Conservation (phyloP, 805 yeast species). For the Clavispora carvajalis region DNA sequence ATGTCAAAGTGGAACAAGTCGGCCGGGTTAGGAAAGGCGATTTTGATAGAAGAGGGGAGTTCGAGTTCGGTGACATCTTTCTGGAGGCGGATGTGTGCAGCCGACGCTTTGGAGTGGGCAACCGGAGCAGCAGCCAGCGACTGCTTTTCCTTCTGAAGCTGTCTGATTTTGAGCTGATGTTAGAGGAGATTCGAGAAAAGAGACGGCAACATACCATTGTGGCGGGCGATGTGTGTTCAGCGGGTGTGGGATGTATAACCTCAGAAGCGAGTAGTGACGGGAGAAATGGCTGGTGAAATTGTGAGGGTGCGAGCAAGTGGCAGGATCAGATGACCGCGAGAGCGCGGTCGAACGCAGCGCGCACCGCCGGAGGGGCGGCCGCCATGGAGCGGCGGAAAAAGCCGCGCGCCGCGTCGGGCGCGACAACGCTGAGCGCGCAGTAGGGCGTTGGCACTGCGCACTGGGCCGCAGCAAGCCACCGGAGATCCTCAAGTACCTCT, state of each 20-base stretch:
- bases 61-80: conserved; percentile 70
- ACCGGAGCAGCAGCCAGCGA: conserved; percentile 2
- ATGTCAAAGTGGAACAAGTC: conserved; percentile 62
- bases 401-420: background rate
- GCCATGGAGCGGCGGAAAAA: background rate
- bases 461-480: background rate
- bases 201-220: conserved; percentile 1
- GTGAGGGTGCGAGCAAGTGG: background rate
- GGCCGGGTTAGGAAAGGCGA: conserved; percentile 45
- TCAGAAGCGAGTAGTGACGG: too few relatives aligned
- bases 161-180: conserved; percentile 20
- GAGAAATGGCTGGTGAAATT: too few relatives aligned
- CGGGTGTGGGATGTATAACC: too few relatives aligned
- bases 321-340: background rate
- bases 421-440: background rate
- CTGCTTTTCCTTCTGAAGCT: conserved; percentile 20
- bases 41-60: conserved; percentile 52
- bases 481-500: background rate
- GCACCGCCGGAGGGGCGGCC: background rate
- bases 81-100: conserved; percentile 74
- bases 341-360: background rate
- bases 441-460: background rate
- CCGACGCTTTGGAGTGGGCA: conserved; percentile 21
- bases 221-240: too few relatives aligned
- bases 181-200: too few relatives aligned